Evolutionary conservation across 192 early-diverging fungal species (phyloP).

Genomic region (Backusella parvicylindrica): DNA sequence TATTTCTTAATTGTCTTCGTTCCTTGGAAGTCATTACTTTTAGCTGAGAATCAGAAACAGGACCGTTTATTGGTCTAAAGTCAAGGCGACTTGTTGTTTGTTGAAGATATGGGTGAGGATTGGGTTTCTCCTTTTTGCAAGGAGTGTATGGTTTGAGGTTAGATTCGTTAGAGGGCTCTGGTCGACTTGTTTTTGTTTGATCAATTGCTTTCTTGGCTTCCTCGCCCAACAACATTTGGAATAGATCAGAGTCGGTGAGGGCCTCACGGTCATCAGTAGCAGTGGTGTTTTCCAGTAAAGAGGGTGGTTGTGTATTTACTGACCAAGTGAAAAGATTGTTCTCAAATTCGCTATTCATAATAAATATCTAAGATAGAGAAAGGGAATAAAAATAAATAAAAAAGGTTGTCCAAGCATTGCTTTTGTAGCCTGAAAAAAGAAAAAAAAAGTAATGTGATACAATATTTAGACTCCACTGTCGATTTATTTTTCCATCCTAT

Average conservation of each 20-base stretch:
- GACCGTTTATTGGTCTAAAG: conserved; percentile 4
- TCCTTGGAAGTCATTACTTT: conserved; percentile 61
- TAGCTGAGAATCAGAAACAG: conserved; percentile 38
- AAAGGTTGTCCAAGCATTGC: background rate
- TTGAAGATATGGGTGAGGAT: background rate
- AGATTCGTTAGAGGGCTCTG: background rate
- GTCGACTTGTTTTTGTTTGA: background rate
- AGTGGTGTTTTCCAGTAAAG: background rate
- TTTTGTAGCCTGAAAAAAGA: background rate
- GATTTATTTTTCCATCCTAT: background rate
- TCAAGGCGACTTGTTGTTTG: background rate
- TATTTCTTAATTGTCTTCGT: conserved; percentile 70
- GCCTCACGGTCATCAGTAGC: background rate
- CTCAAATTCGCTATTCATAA: conserved; percentile 7
- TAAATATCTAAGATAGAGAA: background rate
- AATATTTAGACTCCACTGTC: background rate
- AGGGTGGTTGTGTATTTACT: background rate
- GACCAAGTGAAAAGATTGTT: conserved; percentile 2
- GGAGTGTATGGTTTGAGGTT: background rate
- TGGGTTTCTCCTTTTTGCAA: background rate
- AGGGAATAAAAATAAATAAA: background rate
- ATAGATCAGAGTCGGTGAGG: background rate
- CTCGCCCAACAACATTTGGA: conserved; percentile 4
- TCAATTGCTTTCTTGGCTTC: background rate
- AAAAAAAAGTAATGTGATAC: background rate